Percentiles rank a stretch among this genome's conserved stretches.
Evolutionary conservation across 345 rosid species (phyloP).

Genomic region (Psidium friedrichsthalianum): DNA sequence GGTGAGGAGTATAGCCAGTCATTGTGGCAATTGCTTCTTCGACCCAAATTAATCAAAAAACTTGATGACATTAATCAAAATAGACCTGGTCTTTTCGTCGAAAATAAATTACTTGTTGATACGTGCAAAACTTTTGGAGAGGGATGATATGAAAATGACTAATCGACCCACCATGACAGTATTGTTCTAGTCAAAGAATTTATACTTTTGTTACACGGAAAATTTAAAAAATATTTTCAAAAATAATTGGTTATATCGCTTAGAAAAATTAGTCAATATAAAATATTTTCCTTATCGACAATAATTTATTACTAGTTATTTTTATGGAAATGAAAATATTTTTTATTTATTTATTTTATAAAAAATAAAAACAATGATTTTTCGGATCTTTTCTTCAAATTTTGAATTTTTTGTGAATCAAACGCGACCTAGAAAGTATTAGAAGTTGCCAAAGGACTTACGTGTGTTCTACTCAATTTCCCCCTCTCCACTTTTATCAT

Average conservation of each 20-base stretch:
- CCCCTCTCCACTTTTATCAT: neutral
- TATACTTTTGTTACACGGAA: neutral
- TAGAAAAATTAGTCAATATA: too few species aligned
- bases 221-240: too few species aligned
- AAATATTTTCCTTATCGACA: too few species aligned
- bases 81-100: neutral
- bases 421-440: too few species aligned
- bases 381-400: too few species aligned
- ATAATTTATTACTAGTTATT: too few species aligned
- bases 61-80: neutral
- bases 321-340: too few species aligned
- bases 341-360: too few species aligned
- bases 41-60: neutral
- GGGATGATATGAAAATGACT: neutral
- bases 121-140: neutral
- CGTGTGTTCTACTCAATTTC: neutral
- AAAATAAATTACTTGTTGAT: neutral
- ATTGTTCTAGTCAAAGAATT: neutral
- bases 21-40: neutral
- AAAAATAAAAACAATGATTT: too few species aligned
- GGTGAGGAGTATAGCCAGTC: neutral
- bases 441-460: neutral
- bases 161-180: neutral
- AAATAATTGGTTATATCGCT: too few species aligned
- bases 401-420: too few species aligned